Percentiles rank a stretch among this genome's conserved stretches.
Conservation (phyloP, 2,329 filamentous ascomycete genomes). For the Daldinia eschscholtzii region DNA sequence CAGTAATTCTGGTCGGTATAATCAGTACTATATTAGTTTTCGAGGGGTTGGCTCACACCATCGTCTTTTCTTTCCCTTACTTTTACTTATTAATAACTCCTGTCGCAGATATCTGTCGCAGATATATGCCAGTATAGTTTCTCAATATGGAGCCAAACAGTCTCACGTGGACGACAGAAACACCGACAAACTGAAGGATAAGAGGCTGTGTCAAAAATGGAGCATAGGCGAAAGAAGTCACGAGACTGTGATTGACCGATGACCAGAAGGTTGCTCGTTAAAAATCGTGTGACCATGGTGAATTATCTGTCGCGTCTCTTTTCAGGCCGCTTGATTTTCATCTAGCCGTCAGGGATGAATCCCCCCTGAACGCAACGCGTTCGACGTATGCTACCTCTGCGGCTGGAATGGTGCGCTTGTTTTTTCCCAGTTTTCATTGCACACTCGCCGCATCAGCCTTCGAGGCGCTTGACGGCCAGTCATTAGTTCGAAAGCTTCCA, state of each 20-base stretch:
- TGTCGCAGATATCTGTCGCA: neutral
- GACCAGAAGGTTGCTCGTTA: neutral
- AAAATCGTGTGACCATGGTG: neutral
- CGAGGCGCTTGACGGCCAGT: constrained; percentile 79
- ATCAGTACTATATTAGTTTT: neutral
- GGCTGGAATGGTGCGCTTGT: constrained; percentile 54
- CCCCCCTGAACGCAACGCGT: neutral
- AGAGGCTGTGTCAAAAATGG: neutral
- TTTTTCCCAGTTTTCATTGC: constrained; percentile 59
- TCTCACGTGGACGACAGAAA: neutral
- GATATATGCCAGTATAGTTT: neutral
- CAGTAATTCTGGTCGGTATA: neutral
- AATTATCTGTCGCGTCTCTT: neutral
- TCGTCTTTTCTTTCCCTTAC: neutral
- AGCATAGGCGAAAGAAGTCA: neutral
- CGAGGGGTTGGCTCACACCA: neutral
- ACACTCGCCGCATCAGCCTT: constrained; percentile 74
- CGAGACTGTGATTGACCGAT: neutral
- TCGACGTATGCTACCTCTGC: constrained; percentile 38
- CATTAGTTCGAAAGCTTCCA: constrained; percentile 82
- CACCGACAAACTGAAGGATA: neutral
- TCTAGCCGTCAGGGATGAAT: neutral
- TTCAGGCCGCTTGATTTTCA: neutral
- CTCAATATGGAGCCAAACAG: neutral
- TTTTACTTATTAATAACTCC: neutral